A percentile compares a stretch with the other conserved stretches of the same genome.
phyloP scores from a whole-genome alignment of 2,329 filamentous ascomycete genomes.

The Fusarium sp. region DNA sequence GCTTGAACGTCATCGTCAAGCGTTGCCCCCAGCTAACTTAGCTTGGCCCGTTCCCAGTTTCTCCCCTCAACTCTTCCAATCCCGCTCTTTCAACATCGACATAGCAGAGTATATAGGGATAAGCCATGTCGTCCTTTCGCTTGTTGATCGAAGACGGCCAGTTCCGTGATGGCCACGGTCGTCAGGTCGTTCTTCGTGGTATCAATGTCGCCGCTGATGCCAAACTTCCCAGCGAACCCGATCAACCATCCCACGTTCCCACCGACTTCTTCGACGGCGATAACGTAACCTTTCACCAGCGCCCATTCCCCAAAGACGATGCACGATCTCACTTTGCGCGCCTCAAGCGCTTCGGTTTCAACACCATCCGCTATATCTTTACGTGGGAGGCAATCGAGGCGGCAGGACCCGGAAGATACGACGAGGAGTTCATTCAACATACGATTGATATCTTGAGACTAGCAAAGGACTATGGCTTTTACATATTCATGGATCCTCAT shows the following conservation, averaged over 20 bases:
- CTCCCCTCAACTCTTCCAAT: conserved; percentile 17
- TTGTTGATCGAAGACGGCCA: conserved; percentile 87
- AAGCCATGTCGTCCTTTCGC: conserved; percentile 79
- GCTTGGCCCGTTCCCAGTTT: conserved; percentile 35
- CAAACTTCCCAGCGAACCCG: conserved; percentile 87
- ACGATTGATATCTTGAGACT: conserved; percentile 88
- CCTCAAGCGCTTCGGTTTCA: conserved; percentile 92
- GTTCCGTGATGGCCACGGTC: conserved; percentile 85
- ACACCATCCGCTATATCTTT: conserved; percentile 95
- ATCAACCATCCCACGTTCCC: conserved; percentile 83
- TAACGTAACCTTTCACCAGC: conserved; percentile 87
- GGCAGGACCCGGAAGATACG: conserved; percentile 89
- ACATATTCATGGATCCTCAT: conserved; percentile 98
- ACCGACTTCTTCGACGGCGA: conserved; percentile 94
- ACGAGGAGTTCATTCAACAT: conserved; percentile 93
- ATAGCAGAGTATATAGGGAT: conserved; percentile 16
- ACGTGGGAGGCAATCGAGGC: conserved; percentile 99
- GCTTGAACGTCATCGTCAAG: conserved; percentile 47
- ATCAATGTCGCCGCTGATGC: conserved; percentile 95
- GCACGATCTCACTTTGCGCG: conserved; percentile 89
- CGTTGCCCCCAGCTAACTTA: conserved; percentile 33
- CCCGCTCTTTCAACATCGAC: conserved; percentile 20
- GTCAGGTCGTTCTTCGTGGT: conserved; percentile 90
- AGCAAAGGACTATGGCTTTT: conserved; percentile 93
- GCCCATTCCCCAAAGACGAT: conserved; percentile 87